Conservation (phyloP, 305 asterid species). For the Solanum hybrid region DNA sequence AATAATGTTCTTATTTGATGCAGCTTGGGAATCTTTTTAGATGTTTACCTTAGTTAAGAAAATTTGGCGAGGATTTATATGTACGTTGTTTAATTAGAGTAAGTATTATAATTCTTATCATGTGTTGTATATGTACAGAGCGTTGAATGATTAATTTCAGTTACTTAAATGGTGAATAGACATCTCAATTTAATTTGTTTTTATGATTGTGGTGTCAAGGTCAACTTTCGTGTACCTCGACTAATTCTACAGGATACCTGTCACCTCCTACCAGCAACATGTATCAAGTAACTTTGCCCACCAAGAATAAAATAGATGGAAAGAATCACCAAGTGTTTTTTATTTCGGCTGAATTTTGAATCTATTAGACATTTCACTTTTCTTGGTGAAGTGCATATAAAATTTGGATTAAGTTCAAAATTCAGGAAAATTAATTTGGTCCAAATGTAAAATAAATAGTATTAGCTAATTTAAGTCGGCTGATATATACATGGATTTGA, state of each 20-base stretch:
- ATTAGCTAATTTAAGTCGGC: neutral
- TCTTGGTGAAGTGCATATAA: neutral
- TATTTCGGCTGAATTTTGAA: neutral
- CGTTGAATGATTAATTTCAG: neutral
- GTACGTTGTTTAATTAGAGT: neutral
- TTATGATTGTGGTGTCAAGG: neutral
- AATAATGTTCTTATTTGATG: neutral
- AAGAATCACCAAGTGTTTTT: too few species aligned
- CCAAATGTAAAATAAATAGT: neutral
- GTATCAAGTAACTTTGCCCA: too few species aligned
- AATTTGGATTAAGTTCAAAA: neutral
- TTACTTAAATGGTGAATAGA: neutral
- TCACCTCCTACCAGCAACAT: fast-evolving
- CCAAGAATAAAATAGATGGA: neutral
- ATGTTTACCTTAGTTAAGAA: neutral
- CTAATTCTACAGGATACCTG: too few species aligned
- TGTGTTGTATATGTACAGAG: neutral
- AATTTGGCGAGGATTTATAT: neutral
- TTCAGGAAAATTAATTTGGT: neutral
- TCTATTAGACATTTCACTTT: neutral
- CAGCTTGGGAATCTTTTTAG: neutral
- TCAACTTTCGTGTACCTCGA: neutral
- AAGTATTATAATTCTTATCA: neutral
- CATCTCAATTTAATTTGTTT: neutral
- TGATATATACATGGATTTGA: neutral